Evolutionary conservation across 192 early-diverging fungal species (phyloP), one percentile per base, ranked within the genome.

Genomic region (Podochytrium sp.): DNA sequence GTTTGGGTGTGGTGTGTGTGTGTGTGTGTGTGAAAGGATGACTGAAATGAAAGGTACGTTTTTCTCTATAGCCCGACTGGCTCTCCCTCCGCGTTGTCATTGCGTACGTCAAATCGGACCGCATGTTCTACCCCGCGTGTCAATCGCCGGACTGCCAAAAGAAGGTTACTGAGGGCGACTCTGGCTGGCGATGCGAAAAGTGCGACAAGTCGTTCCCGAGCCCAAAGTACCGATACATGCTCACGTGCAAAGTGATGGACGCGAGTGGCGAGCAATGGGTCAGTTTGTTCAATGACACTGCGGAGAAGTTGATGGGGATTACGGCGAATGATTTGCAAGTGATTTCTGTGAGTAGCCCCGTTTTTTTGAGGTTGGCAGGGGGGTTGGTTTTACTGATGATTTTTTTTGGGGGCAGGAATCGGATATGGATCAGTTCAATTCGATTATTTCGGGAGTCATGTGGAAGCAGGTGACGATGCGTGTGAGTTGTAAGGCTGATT

Each of bases 121-220:
- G 91, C 23, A 78, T 90, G 57, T 83, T 79, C 38, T 99, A 99
- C 67, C 92, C 98, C 18, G 93, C 91, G 6, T 99, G 98, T 77
- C 92, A 91, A 7, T 81, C 77, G 1, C 77, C 80, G 0, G 82
- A 79, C 33, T 99, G 97, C 82, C 92, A 87, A 79, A 98, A 98
- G 78, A 99, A 98, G 86, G 88, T 96, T 30, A 84, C 74, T 2
- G 87, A 93, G 43, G 87, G 61, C 6, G 76, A 70, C 7, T 81
- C 79, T 49, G 80, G 82, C 33, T 99, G 96, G 96, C 73, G 93
- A 58, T 99, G 98, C 76, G 96, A 96, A 64, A 96, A 94, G 75
- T 97, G 95, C 77, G 79, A 92, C 65, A 84, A 84, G 58, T 76
- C 83, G 2, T 91, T 81, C 75, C 83, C 88, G 14, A 82, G 76